Evolutionary conservation across 768 basidiomycete species (phyloP), one percentile per base, ranked within the genome.

Genomic region (Rhizopogon rudus): DNA sequence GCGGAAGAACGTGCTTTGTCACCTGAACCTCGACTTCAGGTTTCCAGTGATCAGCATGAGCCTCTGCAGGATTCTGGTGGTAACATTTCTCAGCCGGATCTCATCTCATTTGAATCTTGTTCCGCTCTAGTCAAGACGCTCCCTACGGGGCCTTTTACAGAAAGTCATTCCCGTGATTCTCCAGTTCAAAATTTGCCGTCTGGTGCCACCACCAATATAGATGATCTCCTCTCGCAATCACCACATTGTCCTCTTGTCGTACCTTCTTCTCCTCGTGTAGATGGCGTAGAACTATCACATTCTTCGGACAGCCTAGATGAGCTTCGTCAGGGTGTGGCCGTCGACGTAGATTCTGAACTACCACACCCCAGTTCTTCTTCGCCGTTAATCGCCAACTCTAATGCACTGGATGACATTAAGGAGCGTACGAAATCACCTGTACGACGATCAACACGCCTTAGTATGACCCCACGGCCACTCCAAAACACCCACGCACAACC

Each of bases 51-150:
- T n/a, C 17, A n/a, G 14, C 42, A 48, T 40, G 29, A 43, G 1
- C 28, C 53, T 48, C 43, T 43, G 31, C 13, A 50, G 17, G 49
- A 53, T 35, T 35, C 54, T 40, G 22, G 51, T 8, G 37, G 39
- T 37, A 60, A 60, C 39, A 54, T 33, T 31, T 60, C 61, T 5
- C 63, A 65, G 51, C 66, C 54, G 12, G 73, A 71, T 57, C 70
- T 74, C 37, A 73, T 76, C 35, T 72, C 71, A 37, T 72, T 80
- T 52, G 78, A 80, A 61, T 74, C 77, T 20, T 69, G 76, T 60
- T 67, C 73, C 39, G 61, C 67, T 33, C 61, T 62, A 39, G 57
- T 63, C 54, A 56, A 58, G 55, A 41, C 52, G 44, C 33, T 41
- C 22, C 37, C 57, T 49, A 51, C 16, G 44, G 44, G 58, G 46